phyloP scores from a whole-genome alignment of 495 filamentous ascomycete genomes.

The Penicillium antarcticum region DNA sequence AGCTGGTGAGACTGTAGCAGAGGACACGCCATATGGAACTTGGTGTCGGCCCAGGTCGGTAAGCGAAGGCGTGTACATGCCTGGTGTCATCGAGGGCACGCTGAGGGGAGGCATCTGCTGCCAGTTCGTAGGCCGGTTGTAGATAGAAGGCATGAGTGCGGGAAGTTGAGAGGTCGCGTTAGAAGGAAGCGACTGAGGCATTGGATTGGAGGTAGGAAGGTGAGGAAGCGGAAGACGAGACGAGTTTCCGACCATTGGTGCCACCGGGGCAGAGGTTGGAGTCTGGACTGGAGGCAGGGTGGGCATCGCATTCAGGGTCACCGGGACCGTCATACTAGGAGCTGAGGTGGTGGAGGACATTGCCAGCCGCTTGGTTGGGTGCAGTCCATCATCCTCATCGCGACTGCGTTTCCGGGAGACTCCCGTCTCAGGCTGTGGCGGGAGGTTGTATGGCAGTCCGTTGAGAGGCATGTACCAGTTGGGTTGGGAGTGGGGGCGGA shows the following conservation, averaged over 20 bases:
- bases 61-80: conserved; percentile 47
- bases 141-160: conserved; percentile 59
- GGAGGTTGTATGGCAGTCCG: conserved; percentile 23
- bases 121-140: conserved; percentile 46
- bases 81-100: conserved; percentile 29
- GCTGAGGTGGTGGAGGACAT: conserved; percentile 27
- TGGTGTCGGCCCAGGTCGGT: conserved; percentile 44
- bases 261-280: conserved; percentile 30
- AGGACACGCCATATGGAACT: conserved; percentile 35
- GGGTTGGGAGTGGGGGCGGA: conserved; percentile 26
- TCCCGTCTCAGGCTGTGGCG: conserved; percentile 26
- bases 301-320: conserved; percentile 32
- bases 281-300: conserved; percentile 36
- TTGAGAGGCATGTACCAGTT: conserved; percentile 31
- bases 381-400: conserved; percentile 62
- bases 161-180: conserved; percentile 55
- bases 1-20: conserved; percentile 38
- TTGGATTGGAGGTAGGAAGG: conserved; percentile 36
- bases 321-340: conserved; percentile 30
- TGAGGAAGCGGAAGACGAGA: conserved; percentile 59
- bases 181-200: conserved; percentile 35
- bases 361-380: conserved; percentile 62
- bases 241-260: conserved; percentile 27
- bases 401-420: conserved; percentile 67
- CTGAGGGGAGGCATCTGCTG: conserved; percentile 45